Evolutionary conservation across 352 stramenopile species (phyloP).

Genomic region (Globisporangium orthogonon): DNA sequence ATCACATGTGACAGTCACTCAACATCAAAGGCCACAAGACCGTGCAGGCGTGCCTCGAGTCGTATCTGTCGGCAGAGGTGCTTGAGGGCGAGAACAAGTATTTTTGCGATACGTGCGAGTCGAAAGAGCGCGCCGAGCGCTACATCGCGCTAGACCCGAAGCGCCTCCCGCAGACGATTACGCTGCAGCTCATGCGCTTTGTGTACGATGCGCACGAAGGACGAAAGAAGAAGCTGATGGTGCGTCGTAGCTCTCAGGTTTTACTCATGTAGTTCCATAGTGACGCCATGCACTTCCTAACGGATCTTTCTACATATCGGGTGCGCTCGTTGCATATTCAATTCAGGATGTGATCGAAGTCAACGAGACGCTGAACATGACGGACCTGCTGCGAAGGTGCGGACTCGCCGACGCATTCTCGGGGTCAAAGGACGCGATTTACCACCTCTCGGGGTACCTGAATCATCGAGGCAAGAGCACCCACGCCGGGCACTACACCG

Average conservation of each 20-base stretch:
- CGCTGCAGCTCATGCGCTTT: slow-evolving; percentile 81
- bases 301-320: neutral
- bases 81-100: slow-evolving; percentile 87
- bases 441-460: slow-evolving; percentile 68
- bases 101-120: slow-evolving; percentile 67
- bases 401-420: slow-evolving; percentile 34
- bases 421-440: slow-evolving; percentile 36
- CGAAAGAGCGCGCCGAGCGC: slow-evolving; percentile 72
- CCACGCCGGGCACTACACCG: slow-evolving; percentile 83
- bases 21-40: slow-evolving; percentile 82
- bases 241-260: slow-evolving; percentile 9
- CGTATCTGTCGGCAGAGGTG: slow-evolving; percentile 65
- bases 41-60: slow-evolving; percentile 60
- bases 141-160: slow-evolving; percentile 59
- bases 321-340: neutral
- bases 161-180: slow-evolving; percentile 60
- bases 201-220: slow-evolving; percentile 74
- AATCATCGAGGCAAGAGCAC: slow-evolving; percentile 82
- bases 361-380: slow-evolving; percentile 73
- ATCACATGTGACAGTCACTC: slow-evolving; percentile 36
- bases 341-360: slow-evolving; percentile 81
- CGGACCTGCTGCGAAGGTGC: slow-evolving; percentile 40
- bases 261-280: neutral
- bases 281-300: neutral
- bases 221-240: slow-evolving; percentile 84